Conservation (phyloP, 2,329 filamentous ascomycete genomes). For the Celoporthe dispersa region DNA sequence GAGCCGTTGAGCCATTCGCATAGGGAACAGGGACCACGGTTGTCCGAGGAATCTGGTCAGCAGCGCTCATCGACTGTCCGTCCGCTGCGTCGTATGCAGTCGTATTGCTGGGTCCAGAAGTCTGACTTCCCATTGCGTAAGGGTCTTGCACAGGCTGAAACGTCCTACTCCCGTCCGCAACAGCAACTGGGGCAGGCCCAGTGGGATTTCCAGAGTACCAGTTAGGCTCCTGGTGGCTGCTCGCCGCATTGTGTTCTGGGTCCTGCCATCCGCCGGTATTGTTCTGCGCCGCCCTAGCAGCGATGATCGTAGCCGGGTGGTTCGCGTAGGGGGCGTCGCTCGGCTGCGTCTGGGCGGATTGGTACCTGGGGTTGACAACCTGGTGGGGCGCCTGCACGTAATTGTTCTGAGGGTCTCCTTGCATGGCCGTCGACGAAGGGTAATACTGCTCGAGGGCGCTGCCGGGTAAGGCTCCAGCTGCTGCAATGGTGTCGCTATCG, state of each 20-base stretch:
- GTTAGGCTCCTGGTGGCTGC: conserved; percentile 13
- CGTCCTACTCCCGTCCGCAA: background rate
- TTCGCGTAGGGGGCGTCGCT: conserved; percentile 19
- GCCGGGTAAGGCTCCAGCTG: conserved; percentile 59
- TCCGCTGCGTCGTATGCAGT: conserved; percentile 13
- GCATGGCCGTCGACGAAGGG: conserved; percentile 22
- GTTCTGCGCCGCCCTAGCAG: conserved; percentile 10
- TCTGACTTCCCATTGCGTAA: conserved; percentile 4
- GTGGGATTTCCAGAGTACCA: conserved; percentile 5
- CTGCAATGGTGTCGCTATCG: conserved; percentile 64
- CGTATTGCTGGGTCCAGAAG: background rate
- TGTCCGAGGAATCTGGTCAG: conserved; percentile 17
- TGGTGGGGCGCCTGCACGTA: conserved; percentile 6
- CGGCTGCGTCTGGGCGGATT: conserved; percentile 40
- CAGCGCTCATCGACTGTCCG: background rate
- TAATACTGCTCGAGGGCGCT: conserved; percentile 45
- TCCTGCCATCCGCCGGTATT: background rate
- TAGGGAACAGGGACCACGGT: conserved; percentile 1
- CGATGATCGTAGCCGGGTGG: conserved; percentile 16
- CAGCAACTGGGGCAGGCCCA: conserved; percentile 12
- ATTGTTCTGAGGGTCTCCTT: conserved; percentile 23
- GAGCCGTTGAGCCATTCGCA: background rate
- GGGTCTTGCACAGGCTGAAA: background rate
- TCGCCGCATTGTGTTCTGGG: conserved; percentile 4
- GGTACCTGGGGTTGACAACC: conserved; percentile 48